These are phyloP conservation scores for Alloteropsis semialata DNA, from an alignment of 176 grass and related monocot species.

Conservation along the genomic window DNA sequence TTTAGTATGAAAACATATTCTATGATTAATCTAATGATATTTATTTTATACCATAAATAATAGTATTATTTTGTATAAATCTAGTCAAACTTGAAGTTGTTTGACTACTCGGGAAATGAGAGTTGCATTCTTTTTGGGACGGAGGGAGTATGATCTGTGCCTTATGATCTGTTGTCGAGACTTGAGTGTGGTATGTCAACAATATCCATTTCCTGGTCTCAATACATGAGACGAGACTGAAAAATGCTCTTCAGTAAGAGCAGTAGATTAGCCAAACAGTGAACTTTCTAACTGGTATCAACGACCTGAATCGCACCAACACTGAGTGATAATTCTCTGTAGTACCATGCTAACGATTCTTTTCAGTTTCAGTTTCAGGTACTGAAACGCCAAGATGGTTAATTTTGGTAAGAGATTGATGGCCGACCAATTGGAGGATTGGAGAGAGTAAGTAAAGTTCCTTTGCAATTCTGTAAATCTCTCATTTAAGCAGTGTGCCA, in stretches of 20 bases:
- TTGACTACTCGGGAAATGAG: too few relatives aligned
- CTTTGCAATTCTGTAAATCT: constrained; percentile 1
- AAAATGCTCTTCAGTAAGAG: background rate
- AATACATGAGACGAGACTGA: background rate
- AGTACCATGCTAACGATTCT: background rate
- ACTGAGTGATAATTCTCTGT: background rate
- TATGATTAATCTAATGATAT: too few relatives aligned
- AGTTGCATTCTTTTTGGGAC: too few relatives aligned
- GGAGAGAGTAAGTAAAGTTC: constrained; percentile 79
- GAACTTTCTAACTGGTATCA: background rate
- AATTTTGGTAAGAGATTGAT: constrained; percentile 81
- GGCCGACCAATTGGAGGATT: constrained; percentile 70
- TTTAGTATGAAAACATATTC: too few relatives aligned
- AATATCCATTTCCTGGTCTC: background rate
- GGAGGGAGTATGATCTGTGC: too few relatives aligned
- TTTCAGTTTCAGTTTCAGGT: constrained; percentile 24
- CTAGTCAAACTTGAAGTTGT: too few relatives aligned
- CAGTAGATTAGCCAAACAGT: background rate
- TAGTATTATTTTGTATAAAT: too few relatives aligned
- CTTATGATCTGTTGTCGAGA: background rate
- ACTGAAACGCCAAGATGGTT: constrained; percentile 59
- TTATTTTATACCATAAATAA: too few relatives aligned
- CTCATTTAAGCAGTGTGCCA: background rate
- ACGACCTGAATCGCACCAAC: background rate
- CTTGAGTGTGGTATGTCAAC: background rate